Base-by-base conservation (phyloP, 495 filamentous ascomycete genomes). In the Hypoxylon cercidicola region DNA sequence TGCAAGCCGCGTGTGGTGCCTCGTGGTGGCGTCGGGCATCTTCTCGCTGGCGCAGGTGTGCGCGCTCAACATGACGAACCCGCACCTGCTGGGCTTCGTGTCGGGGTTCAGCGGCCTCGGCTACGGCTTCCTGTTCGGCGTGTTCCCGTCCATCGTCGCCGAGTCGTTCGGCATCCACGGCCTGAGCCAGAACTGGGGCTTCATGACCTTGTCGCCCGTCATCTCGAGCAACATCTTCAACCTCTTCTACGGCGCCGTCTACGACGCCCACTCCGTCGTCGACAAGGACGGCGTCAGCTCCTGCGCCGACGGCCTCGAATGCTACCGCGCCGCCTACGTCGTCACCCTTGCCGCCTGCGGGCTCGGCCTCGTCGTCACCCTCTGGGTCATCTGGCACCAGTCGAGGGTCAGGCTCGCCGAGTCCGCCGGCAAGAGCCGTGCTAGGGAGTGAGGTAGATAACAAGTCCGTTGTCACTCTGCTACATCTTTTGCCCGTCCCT, bases 41-140 rank as follows among this genome's bases (percentile, higher is more conserved):
- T 98, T 98, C 79, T 88, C 85, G 37, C 47, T 89, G 11, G 93
- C 91, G 12, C 94, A 98, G 74, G 64, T 97, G 15, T 89, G 84
- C 60, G 95, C 92, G 4, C 77, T 93, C 34, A 84, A 79, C n/a
- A 87, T 97, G 65, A 81, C 83, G 60, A 93, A 96, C 75, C 95
- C 95, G 0, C 83, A 94, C 71, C 77, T 84, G 30, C 87, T 98
- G 3, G 87, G 83, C 62, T 74, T 91, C 37, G 88, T 98, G 28
- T 97, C 93, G 1, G 84, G 84, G 1, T 82, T 97, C 40, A 96
- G 90, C 4, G 95, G 95, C 11, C 80, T 98, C 6, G 95, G 88
- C 4, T 99, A 99, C 77, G 95, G 95, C 0, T 92, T 97, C 68
- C 82, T 98, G 2, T 98, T 97, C 71, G 95, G 96, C 66, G 93